phyloP scores from a whole-genome alignment of 768 basidiomycete genomes.

The Symmetrospora coprosmae region DNA sequence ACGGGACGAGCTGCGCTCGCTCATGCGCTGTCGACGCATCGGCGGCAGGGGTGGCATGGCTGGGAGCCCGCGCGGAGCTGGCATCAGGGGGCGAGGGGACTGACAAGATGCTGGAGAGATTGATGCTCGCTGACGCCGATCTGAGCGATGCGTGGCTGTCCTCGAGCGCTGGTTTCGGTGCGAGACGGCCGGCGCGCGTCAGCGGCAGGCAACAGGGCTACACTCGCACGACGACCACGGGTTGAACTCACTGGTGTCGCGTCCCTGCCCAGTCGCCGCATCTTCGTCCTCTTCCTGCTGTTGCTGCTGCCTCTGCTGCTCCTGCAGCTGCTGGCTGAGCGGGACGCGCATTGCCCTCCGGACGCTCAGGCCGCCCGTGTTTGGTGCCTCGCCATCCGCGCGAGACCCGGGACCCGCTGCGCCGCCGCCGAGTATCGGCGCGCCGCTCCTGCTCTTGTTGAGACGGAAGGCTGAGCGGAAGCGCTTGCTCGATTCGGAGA shows the following conservation, averaged over 20 bases:
- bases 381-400: background rate
- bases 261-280: background rate
- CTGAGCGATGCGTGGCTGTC: too few relatives aligned
- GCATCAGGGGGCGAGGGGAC: too few relatives aligned
- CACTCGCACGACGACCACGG: background rate
- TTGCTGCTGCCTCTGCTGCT: background rate
- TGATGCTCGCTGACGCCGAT: too few relatives aligned
- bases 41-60: too few relatives aligned
- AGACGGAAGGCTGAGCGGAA: constrained; percentile 21
- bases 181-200: background rate
- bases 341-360: constrained; percentile 17
- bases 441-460: constrained; percentile 13
- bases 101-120: too few relatives aligned
- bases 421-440: background rate
- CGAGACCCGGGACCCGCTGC: background rate
- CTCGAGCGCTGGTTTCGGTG: background rate
- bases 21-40: too few relatives aligned
- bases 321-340: too few relatives aligned
- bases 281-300: constrained; percentile 1
- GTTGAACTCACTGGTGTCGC: background rate
- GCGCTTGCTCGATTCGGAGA: constrained; percentile 16
- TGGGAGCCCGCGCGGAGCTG: too few relatives aligned
- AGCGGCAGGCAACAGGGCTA: background rate
- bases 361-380: background rate
- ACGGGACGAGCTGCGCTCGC: too few relatives aligned